Evolutionary conservation across 2,329 filamentous ascomycete species (phyloP).

Genomic region (Fusarium pseudocircinatum): DNA sequence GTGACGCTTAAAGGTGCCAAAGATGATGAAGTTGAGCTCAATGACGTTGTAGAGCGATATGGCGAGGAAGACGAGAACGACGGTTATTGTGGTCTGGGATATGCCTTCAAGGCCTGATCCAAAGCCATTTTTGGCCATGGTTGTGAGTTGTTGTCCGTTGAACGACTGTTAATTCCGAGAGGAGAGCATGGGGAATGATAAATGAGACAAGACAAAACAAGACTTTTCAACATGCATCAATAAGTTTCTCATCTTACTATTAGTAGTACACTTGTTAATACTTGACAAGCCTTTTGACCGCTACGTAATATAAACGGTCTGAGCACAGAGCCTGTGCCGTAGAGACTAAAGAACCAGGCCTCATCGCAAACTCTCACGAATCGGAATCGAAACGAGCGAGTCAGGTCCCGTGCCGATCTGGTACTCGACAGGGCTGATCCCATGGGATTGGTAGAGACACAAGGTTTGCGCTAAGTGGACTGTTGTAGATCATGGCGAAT

Average conservation of each 20-base stretch:
- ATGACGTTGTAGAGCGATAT: conserved; percentile 50
- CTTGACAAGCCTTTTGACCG: background rate
- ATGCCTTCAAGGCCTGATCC: conserved; percentile 38
- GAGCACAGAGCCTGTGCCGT: background rate
- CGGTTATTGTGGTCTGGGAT: conserved; percentile 32
- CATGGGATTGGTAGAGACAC: background rate
- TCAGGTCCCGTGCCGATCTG: background rate
- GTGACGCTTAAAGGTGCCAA: conserved; percentile 48
- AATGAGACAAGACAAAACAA: no score
- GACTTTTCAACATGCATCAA: background rate
- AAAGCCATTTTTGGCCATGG: conserved; percentile 32
- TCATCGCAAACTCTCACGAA: background rate
- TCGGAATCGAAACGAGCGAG: conserved; percentile 1
- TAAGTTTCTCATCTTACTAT: background rate
- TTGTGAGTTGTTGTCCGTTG: background rate
- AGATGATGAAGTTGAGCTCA: conserved; percentile 50
- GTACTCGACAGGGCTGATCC: background rate
- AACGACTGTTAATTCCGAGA: no score
- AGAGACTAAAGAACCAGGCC: background rate
- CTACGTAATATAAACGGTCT: conserved; percentile 23
- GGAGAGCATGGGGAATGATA: background rate
- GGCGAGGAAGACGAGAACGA: conserved; percentile 46
- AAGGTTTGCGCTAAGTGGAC: conserved; percentile 8
- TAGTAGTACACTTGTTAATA: background rate
- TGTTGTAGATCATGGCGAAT: conserved; percentile 3